Conservation (phyloP, 2,329 filamentous ascomycete genomes). For the Nigrospora osmanthi region DNA sequence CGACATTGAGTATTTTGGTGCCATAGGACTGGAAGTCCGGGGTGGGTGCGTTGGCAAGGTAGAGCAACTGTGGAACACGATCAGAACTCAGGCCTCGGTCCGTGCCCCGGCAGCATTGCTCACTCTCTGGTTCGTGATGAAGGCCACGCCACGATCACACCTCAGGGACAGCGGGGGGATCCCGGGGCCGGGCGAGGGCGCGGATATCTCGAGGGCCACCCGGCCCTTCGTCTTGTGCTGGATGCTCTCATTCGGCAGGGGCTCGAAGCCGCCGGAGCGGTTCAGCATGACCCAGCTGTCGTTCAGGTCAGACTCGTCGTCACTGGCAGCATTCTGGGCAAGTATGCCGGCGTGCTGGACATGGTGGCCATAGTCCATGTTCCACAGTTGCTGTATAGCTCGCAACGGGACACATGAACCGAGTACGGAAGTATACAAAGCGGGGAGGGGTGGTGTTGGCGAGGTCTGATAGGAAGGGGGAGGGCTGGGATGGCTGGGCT, state of each 20-base stretch:
- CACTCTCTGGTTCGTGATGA: slow-evolving; percentile 81
- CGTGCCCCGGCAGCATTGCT: slow-evolving; percentile 17
- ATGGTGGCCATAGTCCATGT: slow-evolving; percentile 29
- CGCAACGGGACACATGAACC: not conserved
- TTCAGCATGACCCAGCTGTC: slow-evolving; percentile 87
- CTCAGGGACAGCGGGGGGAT: slow-evolving; percentile 60
- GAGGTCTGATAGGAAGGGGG: not conserved
- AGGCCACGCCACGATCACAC: slow-evolving; percentile 66
- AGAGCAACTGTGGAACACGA: slow-evolving; percentile 59
- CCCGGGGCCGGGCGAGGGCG: slow-evolving; percentile 57
- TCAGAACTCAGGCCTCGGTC: too few relatives aligned
- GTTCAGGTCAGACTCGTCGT: slow-evolving; percentile 44
- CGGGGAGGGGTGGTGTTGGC: not conserved
- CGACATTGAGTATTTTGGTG: slow-evolving; percentile 76
- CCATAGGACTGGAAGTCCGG: slow-evolving; percentile 78
- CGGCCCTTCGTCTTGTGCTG: slow-evolving; percentile 74
- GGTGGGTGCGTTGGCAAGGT: slow-evolving; percentile 67
- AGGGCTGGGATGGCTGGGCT: too few relatives aligned
- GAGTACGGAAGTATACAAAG: not conserved
- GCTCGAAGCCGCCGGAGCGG: slow-evolving; percentile 66
- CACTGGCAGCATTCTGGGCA: slow-evolving; percentile 26
- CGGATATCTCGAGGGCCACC: slow-evolving; percentile 68
- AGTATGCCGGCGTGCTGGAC: slow-evolving; percentile 35
- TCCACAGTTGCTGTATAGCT: not conserved
- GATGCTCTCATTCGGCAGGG: slow-evolving; percentile 74